These are phyloP conservation scores for Calocybe gangraenosa DNA, from an alignment of 768 basidiomycete genomes.

Conservation along the genomic window DNA sequence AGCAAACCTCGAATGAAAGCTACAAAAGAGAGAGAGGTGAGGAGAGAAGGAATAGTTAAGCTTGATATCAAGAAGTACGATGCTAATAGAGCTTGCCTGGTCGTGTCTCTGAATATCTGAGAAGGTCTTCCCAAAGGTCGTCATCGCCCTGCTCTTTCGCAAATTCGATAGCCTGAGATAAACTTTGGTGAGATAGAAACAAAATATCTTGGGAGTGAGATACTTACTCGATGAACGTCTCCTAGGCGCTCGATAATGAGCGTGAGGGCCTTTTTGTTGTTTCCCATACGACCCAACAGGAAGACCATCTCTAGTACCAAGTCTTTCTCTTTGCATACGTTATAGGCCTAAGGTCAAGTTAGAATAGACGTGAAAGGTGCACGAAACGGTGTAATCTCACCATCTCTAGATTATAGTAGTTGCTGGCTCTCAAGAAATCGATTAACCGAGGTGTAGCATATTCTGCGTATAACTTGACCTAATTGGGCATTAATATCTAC, in stretches of 20 bases:
- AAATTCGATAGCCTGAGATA: slow-evolving; percentile 85
- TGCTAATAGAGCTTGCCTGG: slow-evolving; percentile 51
- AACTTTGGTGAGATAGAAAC: not conserved
- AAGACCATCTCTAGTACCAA: slow-evolving; percentile 97
- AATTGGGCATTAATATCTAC: slow-evolving; percentile 1
- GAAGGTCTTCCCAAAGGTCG: slow-evolving; percentile 96
- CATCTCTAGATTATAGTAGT: slow-evolving; percentile 85
- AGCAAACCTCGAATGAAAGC: slow-evolving; percentile 93
- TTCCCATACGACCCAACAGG: slow-evolving; percentile 94
- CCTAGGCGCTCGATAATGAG: slow-evolving; percentile 94
- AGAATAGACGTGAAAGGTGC: not conserved
- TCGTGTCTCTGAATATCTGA: slow-evolving; percentile 90
- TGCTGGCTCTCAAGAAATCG: slow-evolving; percentile 88
- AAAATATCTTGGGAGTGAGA: not conserved
- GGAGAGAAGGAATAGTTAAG: too few species aligned
- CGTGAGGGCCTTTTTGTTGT: slow-evolving; percentile 90
- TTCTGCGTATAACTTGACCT: slow-evolving; percentile 92
- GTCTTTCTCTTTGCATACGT: slow-evolving; percentile 79
- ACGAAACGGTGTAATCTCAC: slow-evolving; percentile 30
- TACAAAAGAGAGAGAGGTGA: slow-evolving; percentile 23
- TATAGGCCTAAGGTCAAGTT: slow-evolving; percentile 60
- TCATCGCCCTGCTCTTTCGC: slow-evolving; percentile 96
- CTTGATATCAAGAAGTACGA: not conserved
- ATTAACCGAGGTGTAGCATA: slow-evolving; percentile 75
- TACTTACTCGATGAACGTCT: slow-evolving; percentile 79